Base-by-base conservation (phyloP, 768 basidiomycete species). In the Rhizopogon rudus region DNA sequence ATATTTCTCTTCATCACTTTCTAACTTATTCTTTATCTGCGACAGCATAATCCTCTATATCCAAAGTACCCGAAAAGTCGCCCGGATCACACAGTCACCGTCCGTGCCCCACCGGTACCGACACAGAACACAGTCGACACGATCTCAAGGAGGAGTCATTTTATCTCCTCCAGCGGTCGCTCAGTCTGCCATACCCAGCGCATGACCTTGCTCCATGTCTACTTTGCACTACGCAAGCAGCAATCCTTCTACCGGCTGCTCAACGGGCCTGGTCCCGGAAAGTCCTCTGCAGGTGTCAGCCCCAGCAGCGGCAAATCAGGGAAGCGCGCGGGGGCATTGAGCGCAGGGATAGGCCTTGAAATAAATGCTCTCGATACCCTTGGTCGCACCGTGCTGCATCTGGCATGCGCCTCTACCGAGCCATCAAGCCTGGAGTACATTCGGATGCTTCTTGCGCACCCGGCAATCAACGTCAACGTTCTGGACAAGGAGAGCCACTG, bases 401-500 rank as follows among this genome's bases (percentile, higher is more conserved):
- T 93, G 40, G 88, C 88, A 0, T 91, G 88, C 56, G 69, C 82
- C 0, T 78, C 84, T 17, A 64, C 77, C 22, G 89, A 88, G 31
- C 67, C 76, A 1, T 69, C 73, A n/a, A 80, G 83, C 44, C 68
- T 91, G 60, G 88, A 93, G 62, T 98, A 88, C 66, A 81, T 91
- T 41, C 77, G 83, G 51, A 74, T 89, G 53, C 75, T 98, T 5
- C 78, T 98, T 50, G 79, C 81, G 16, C 87, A 92, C 60, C 84
- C 91, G 1, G 71, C 75, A 22, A 76, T 94, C 67, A 86, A 89
- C 54, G 82, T 93, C 61, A 98, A 98, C 61, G 55, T 88, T 6
- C 73, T 75, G 41, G 96, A 99, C 69, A 67, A 67, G 52, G 96
- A 98, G 76, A 91, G 82, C 55, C 87, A 87, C 54, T 98, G 93